Evolutionary conservation across 108 stramenopile species (phyloP).

Genomic region (Schizochytrium sp.): DNA sequence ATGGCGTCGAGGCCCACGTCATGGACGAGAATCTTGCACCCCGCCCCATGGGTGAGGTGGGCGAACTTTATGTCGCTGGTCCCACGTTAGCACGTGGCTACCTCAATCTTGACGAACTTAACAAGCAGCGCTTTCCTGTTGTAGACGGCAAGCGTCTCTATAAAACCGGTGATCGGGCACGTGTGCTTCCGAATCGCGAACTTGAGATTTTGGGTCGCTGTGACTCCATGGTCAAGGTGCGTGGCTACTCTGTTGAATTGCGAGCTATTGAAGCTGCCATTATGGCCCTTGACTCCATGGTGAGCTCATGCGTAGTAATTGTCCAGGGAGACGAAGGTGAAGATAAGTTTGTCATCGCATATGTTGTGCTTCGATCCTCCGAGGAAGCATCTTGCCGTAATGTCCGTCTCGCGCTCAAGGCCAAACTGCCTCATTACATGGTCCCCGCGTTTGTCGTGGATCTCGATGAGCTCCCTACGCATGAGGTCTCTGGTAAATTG

Average conservation of each 20-base stretch:
- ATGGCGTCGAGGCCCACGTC: constrained; percentile 69
- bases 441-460: constrained; percentile 77
- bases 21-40: constrained; percentile 17
- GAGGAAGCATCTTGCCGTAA: constrained; percentile 68
- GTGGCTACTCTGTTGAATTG: constrained; percentile 85
- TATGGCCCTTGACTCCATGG: constrained; percentile 68
- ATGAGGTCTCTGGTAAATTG: constrained; percentile 79
- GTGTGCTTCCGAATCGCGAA: constrained; percentile 80
- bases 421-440: constrained; percentile 79
- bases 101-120: constrained; percentile 82
- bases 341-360: constrained; percentile 84
- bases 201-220: constrained; percentile 84
- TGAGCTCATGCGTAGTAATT: constrained; percentile 79
- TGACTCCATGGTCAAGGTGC: constrained; percentile 86
- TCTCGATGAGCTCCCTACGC: constrained; percentile 81
- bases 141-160: constrained; percentile 74
- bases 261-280: constrained; percentile 80
- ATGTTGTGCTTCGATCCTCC: constrained; percentile 76
- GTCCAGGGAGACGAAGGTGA: constrained; percentile 81
- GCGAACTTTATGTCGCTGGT: constrained; percentile 80
- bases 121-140: constrained; percentile 78
- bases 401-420: constrained; percentile 69
- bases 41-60: constrained; percentile 70
- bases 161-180: constrained; percentile 81
- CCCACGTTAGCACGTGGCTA: constrained; percentile 83